A percentile compares a stretch with the other conserved stretches of the same genome.
These are phyloP conservation scores for Venturia asperata DNA, from an alignment of 2,329 filamentous ascomycete genomes.

Conservation along the genomic window DNA sequence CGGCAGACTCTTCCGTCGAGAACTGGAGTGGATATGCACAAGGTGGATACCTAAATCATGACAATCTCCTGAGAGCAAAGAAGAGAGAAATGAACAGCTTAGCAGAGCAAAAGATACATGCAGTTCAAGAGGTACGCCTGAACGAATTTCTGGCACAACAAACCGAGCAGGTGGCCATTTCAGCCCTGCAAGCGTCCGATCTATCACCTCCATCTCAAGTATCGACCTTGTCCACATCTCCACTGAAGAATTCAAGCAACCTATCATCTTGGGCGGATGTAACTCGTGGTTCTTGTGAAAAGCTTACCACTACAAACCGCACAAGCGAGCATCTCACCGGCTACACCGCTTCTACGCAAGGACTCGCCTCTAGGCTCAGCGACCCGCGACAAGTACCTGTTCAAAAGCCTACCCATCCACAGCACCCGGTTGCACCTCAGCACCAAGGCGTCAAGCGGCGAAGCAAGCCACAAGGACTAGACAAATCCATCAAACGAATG, in stretches of 20 bases:
- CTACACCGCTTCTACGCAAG: neutral
- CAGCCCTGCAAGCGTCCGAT: neutral
- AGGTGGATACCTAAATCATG: neutral
- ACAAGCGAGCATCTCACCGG: neutral
- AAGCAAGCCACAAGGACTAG: neutral
- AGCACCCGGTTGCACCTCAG: constrained; percentile 1
- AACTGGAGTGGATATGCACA: neutral
- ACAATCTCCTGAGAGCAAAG: neutral
- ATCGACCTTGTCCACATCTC: neutral
- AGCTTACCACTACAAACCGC: neutral
- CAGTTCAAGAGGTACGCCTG: neutral
- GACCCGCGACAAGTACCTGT: neutral
- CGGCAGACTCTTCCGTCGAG: neutral
- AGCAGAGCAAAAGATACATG: neutral
- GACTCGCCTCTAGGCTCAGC: neutral
- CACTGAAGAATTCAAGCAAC: neutral
- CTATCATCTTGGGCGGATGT: neutral
- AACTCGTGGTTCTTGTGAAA: neutral
- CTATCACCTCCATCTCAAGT: neutral
- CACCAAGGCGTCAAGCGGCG: neutral
- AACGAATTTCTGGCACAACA: neutral
- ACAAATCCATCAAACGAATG: neutral
- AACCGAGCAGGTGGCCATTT: neutral
- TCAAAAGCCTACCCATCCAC: constrained; percentile 6
- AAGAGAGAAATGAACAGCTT: neutral